Evolutionary conservation across 768 basidiomycete genomes (phyloP).

Genomic region (Lactarius sp.): DNA sequence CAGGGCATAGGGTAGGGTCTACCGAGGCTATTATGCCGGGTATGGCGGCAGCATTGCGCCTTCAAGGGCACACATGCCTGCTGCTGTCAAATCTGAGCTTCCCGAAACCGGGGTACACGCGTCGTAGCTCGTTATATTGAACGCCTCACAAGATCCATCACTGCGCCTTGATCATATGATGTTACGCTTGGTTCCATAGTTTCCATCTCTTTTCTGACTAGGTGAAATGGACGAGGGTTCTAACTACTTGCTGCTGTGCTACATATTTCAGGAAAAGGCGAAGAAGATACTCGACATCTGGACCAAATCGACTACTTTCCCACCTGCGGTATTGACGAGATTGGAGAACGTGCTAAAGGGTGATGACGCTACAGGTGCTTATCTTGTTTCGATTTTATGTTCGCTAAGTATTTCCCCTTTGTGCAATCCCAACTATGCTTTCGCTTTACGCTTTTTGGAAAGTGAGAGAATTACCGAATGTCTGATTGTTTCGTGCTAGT

Average conservation of each 20-base stretch:
- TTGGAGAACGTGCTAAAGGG: conserved; percentile 66
- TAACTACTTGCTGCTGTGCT: conserved; percentile 29
- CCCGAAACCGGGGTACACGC: conserved; percentile 19
- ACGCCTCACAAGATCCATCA: conserved; percentile 23
- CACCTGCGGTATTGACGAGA: conserved; percentile 64
- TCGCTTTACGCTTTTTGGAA: conserved; percentile 41
- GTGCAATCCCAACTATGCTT: conserved; percentile 63
- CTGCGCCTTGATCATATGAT: conserved; percentile 33
- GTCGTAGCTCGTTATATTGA: conserved; percentile 24
- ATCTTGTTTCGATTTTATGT: conserved; percentile 56
- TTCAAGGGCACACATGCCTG: conserved; percentile 8
- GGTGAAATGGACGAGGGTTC: conserved; percentile 40
- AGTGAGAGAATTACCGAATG: conserved; percentile 52
- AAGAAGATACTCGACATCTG: conserved; percentile 98
- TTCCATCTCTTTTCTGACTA: conserved; percentile 30
- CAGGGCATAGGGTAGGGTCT: conserved; percentile 17
- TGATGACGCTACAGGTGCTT: conserved; percentile 77
- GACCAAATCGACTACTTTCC: conserved; percentile 88
- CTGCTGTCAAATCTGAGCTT: conserved; percentile 16
- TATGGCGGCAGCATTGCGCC: conserved; percentile 16
- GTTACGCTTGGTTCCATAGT: conserved; percentile 25
- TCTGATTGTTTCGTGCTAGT: conserved; percentile 41
- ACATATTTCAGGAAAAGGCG: conserved; percentile 79
- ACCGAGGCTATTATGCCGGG: conserved; percentile 9
- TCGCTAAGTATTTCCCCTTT: conserved; percentile 76